Evolutionary conservation across 805 yeast species (phyloP), one percentile per base, ranked within the genome.

Genomic region (Alloascoidea hylecoeti): DNA sequence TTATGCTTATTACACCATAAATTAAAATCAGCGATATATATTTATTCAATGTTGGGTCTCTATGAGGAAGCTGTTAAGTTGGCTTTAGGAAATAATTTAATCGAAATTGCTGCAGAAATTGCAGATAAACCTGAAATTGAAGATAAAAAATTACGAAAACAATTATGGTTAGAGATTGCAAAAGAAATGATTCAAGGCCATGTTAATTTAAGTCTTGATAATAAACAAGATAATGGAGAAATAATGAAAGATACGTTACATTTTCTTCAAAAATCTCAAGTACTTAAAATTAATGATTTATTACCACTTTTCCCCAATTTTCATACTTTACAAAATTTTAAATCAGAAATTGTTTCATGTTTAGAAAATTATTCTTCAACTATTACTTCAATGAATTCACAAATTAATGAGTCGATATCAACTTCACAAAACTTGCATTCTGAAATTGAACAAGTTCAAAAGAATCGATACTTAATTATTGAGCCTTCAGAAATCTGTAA

Each of bases 401-500:
- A 85, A 41, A 89, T 89, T 78, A 72, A 71, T 34, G 77, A 75
- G 15, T 79, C 95, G 0, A 59, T 85, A 14, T 46, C 55, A 1
- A 78, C 83, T 18, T 74, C 58, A 34, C 62, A 69, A 15, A 71
- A 69, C 28, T 72, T 89, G 36, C 70, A 72, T 32, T 50, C 57
- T 1, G 81, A 84, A 46, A 73, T 86, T 32, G 58, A 63, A 18
- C 63, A 66, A 30, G 51, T 57, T 43, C 6, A n/a, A n/a, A 53
- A 56, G 16, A 64, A 72, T 34, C 66, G 77, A 4, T 77, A 73
- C 44, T 76, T 76, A 30, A 64, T 78, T 0, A 68, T 89, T 15
- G 80, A 81, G 48, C 86, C 95, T 0, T 94, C 92, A 2, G 92
- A 78, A 44, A 70, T 89, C 0, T 92, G 98, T 58, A 60, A 68